These are phyloP conservation scores for Alternaria angustiovoidea DNA, from an alignment of 2,329 filamentous ascomycete genomes.

Conservation along the genomic window DNA sequence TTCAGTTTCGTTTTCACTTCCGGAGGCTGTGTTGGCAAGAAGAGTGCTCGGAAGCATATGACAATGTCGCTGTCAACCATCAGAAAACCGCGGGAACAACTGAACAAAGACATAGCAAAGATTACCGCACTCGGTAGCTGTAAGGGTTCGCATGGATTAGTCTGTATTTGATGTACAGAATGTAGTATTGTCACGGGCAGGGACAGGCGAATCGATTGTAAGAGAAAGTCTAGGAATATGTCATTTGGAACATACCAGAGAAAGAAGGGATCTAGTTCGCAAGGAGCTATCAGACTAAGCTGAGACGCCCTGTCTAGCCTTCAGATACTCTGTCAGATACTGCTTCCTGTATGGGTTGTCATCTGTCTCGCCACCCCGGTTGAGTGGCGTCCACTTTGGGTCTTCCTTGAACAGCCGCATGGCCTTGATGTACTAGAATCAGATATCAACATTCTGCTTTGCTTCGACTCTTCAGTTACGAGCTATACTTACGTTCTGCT, in stretches of 20 bases:
- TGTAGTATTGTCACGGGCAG: neutral
- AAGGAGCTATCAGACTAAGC: slow-evolving; percentile 5
- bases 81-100: neutral
- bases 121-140: neutral
- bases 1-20: neutral
- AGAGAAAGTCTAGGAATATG: neutral
- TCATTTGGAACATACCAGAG: neutral
- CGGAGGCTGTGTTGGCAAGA: too few species aligned
- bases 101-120: neutral
- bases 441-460: slow-evolving; percentile 24
- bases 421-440: slow-evolving; percentile 82
- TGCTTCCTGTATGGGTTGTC: slow-evolving; percentile 77
- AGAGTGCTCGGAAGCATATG: neutral
- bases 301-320: slow-evolving; percentile 29
- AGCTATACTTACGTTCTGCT: slow-evolving; percentile 74
- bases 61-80: neutral
- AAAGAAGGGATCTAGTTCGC: neutral
- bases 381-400: slow-evolving; percentile 96
- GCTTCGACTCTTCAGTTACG: neutral
- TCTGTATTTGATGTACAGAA: neutral
- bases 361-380: slow-evolving; percentile 80
- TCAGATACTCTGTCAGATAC: slow-evolving; percentile 80
- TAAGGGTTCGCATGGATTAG: neutral
- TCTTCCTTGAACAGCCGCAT: slow-evolving; percentile 98
- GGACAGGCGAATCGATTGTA: neutral